Evolutionary conservation across 2,329 filamentous ascomycete species (phyloP), one percentile per base, ranked within the genome.

Genomic region (Mariannaea elegans): DNA sequence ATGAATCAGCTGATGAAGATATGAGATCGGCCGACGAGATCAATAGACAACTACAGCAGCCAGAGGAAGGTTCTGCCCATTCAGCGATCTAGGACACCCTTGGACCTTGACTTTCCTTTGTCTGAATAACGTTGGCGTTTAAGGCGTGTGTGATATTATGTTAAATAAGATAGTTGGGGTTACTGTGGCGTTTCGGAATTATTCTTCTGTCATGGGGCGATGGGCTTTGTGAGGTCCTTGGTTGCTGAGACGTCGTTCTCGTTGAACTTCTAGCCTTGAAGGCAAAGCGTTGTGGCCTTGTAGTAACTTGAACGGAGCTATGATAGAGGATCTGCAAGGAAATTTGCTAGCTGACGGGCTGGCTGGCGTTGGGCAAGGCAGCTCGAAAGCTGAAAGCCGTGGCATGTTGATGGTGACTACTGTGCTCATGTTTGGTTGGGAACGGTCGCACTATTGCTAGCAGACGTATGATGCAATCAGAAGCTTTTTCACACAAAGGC

Each of bases 1-100:
- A 41, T 4, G 78, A 79, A 3, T 63, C 70, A 23, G 65, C 65
- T 7, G 76, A 78, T 8, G 78, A 83, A n/a, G 79, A 82, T 7
- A 74, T 76, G 32, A 76, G 80, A 53, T 77, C 80, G 7, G 79
- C 81, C 2, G 84, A 86, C 16, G 84, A 87, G 50, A 82, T 86
- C 42, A 82, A 84, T 58, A 76, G 82, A 39, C 84, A 87, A 65
- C 70, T 87, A 57, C 81, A 82, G 64, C 81, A 82, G 64, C 67
- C 76, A 2, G 78, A 81, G 16, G 75, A 71, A 32, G 42, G 58
- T 7, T 41, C 65, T 42, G 42, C 54, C 47, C 64, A 65, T 45
- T 55, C 62, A 47, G 65, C 61, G 31, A 64, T 68, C 45, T 70
- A 64, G 53, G 39, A 58, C 29, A 29, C 27, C 45, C 38, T 13